Evolutionary conservation across 345 rosid genomes (phyloP).

Genomic region (Barbarea vulgaris): DNA sequence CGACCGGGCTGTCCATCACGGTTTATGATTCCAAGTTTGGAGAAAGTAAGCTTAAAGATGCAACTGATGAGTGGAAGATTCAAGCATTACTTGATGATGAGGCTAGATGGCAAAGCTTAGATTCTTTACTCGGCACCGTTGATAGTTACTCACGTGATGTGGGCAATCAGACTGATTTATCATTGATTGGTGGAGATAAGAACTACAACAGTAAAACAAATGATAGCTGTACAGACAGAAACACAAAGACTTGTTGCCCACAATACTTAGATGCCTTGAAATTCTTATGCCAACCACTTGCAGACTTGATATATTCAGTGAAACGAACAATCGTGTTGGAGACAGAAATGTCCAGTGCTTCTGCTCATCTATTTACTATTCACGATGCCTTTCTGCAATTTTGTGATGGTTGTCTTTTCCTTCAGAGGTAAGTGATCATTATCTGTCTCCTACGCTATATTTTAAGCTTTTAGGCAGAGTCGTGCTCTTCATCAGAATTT

Average conservation of each 20-base stretch:
- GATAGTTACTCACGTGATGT: slow-evolving; percentile 49
- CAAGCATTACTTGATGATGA: slow-evolving; percentile 51
- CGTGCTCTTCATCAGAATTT: not conserved
- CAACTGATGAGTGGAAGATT: slow-evolving; percentile 45
- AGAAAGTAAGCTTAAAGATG: slow-evolving; percentile 41
- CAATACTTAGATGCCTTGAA: slow-evolving; percentile 60
- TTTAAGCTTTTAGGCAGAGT: slow-evolving; percentile 1
- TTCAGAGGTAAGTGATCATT: slow-evolving; percentile 53
- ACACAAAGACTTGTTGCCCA: slow-evolving; percentile 41
- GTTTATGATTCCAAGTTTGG: slow-evolving; percentile 40
- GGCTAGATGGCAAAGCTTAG: slow-evolving; percentile 48
- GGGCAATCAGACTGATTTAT: slow-evolving; percentile 39
- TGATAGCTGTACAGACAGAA: slow-evolving; percentile 38
- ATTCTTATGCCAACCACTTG: slow-evolving; percentile 83
- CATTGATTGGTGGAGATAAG: slow-evolving; percentile 36
- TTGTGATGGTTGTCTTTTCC: slow-evolving; percentile 51
- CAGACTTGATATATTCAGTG: slow-evolving; percentile 64
- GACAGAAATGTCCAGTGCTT: slow-evolving; percentile 43
- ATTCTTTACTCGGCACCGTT: slow-evolving; percentile 49
- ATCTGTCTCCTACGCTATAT: slow-evolving; percentile 27
- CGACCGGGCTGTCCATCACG: slow-evolving; percentile 54
- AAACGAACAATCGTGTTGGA: slow-evolving; percentile 56
- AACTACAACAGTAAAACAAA: slow-evolving; percentile 24
- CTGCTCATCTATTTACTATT: slow-evolving; percentile 49
- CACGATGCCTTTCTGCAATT: slow-evolving; percentile 61